These are phyloP conservation scores for Botryotinia convoluta DNA, from an alignment of 2,329 filamentous ascomycete species.

Conservation along the genomic window DNA sequence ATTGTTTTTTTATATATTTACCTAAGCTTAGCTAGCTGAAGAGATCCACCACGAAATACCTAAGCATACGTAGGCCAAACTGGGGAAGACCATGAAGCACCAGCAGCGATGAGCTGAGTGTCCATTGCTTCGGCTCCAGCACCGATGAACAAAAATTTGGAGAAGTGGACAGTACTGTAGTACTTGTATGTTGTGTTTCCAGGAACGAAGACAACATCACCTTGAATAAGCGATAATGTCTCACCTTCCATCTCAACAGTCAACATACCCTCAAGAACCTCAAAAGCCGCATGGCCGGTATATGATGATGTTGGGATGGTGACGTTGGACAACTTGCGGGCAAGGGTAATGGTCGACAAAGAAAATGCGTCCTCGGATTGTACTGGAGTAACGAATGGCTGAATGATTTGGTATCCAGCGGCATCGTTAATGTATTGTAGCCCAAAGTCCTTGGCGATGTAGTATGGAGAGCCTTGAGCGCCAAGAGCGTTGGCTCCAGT, in stretches of 20 bases:
- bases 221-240: slow-evolving; percentile 35
- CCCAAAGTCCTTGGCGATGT: slow-evolving; percentile 47
- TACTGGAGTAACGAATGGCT: slow-evolving; percentile 43
- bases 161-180: slow-evolving; percentile 35
- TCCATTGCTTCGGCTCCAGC: slow-evolving; percentile 26
- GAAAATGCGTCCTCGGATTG: slow-evolving; percentile 45
- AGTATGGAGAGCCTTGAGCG: slow-evolving; percentile 41
- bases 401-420: slow-evolving; percentile 44
- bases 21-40: neutral
- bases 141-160: slow-evolving; percentile 27
- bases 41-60: neutral
- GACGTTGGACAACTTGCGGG: slow-evolving; percentile 23
- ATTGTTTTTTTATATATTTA: neutral
- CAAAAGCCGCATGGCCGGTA: slow-evolving; percentile 40
- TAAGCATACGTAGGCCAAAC: slow-evolving; percentile 26
- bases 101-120: slow-evolving; percentile 24
- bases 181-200: slow-evolving; percentile 39
- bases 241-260: slow-evolving; percentile 39
- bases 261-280: slow-evolving; percentile 42
- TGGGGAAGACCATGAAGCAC: slow-evolving; percentile 24
- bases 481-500: slow-evolving; percentile 40
- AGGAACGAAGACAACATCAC: slow-evolving; percentile 44
- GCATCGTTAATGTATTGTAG: slow-evolving; percentile 44
- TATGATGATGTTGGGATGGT: slow-evolving; percentile 33
- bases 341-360: slow-evolving; percentile 45